These are phyloP conservation scores for Microdochium nivale DNA, from an alignment of 2,329 filamentous ascomycete genomes.

Conservation along the genomic window DNA sequence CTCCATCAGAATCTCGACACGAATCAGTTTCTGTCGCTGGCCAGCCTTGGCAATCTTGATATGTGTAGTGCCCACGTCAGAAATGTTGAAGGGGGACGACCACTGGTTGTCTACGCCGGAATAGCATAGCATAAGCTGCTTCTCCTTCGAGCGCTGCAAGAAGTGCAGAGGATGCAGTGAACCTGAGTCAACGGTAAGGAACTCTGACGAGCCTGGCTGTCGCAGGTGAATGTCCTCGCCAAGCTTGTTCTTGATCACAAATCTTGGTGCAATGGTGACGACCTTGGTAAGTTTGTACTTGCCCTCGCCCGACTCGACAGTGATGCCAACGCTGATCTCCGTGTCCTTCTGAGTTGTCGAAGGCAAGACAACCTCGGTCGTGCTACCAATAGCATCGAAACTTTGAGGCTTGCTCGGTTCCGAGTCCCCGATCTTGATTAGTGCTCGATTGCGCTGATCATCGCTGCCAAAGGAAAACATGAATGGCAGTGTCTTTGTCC, in stretches of 20 bases:
- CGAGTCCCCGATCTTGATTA: slow-evolving; percentile 82
- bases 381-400: slow-evolving; percentile 95
- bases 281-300: slow-evolving; percentile 98
- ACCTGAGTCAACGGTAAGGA: slow-evolving; percentile 69
- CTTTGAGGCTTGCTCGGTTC: slow-evolving; percentile 96
- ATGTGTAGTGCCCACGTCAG: slow-evolving; percentile 84
- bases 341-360: slow-evolving; percentile 59
- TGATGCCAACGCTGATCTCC: slow-evolving; percentile 88
- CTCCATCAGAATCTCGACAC: slow-evolving; percentile 86
- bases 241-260: slow-evolving; percentile 89
- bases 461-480: slow-evolving; percentile 93
- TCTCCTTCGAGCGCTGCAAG: slow-evolving; percentile 71
- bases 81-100: slow-evolving; percentile 97
- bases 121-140: slow-evolving; percentile 89
- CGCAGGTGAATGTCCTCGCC: slow-evolving; percentile 82
- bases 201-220: slow-evolving; percentile 83
- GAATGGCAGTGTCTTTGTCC: slow-evolving; percentile 73
- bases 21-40: slow-evolving; percentile 79
- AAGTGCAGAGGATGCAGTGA: slow-evolving; percentile 83
- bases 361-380: slow-evolving; percentile 76
- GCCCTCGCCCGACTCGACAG: slow-evolving; percentile 81
- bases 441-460: slow-evolving; percentile 82
- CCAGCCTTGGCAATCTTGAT: slow-evolving; percentile 89
- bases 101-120: slow-evolving; percentile 93
- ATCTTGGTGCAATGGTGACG: slow-evolving; percentile 84